phyloP scores from a whole-genome alignment of 495 filamentous ascomycete genomes.

The Xylaria scruposa region DNA sequence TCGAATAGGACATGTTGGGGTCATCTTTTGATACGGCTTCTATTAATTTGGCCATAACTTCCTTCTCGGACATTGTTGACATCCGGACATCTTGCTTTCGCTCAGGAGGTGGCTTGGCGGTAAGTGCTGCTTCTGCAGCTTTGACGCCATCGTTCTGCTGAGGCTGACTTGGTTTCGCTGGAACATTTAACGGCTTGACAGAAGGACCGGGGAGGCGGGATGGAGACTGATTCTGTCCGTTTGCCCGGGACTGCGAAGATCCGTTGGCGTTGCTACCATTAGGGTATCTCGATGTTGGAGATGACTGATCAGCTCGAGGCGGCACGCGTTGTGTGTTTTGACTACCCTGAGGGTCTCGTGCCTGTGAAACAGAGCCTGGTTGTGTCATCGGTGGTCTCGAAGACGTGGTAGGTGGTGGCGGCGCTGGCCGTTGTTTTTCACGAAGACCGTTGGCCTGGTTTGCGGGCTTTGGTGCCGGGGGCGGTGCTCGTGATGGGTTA shows the following conservation, averaged over 20 bases:
- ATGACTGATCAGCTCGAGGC: slow-evolving; percentile 34
- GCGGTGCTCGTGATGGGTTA: slow-evolving; percentile 78
- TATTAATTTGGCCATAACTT: slow-evolving; percentile 94
- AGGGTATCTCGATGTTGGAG: slow-evolving; percentile 44
- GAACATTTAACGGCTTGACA: slow-evolving; percentile 90
- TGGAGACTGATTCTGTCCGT: slow-evolving; percentile 53
- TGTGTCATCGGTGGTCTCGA: slow-evolving; percentile 50
- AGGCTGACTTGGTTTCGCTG: slow-evolving; percentile 71
- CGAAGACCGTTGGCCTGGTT: slow-evolving; percentile 55
- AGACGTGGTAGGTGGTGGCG: slow-evolving; percentile 49
- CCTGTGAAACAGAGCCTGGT: slow-evolving; percentile 32
- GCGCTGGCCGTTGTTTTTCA: slow-evolving; percentile 58
- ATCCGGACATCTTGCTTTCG: slow-evolving; percentile 91
- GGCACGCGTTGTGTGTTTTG: slow-evolving; percentile 37
- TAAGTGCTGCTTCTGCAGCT: slow-evolving; percentile 81
- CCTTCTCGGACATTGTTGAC: slow-evolving; percentile 94
- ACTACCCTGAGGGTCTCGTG: slow-evolving; percentile 34
- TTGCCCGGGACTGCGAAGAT: slow-evolving; percentile 38
- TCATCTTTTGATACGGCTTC: slow-evolving; percentile 93
- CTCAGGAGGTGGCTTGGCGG: slow-evolving; percentile 69
- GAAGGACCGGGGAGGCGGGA: slow-evolving; percentile 67
- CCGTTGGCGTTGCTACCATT: slow-evolving; percentile 42
- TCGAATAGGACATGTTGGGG: slow-evolving; percentile 90
- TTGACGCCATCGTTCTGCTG: slow-evolving; percentile 68
- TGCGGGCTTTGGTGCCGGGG: slow-evolving; percentile 62